Percentiles rank a stretch among this genome's conserved stretches.
Conservation (phyloP, 208 protist species). For the Leishmania tropica region DNA sequence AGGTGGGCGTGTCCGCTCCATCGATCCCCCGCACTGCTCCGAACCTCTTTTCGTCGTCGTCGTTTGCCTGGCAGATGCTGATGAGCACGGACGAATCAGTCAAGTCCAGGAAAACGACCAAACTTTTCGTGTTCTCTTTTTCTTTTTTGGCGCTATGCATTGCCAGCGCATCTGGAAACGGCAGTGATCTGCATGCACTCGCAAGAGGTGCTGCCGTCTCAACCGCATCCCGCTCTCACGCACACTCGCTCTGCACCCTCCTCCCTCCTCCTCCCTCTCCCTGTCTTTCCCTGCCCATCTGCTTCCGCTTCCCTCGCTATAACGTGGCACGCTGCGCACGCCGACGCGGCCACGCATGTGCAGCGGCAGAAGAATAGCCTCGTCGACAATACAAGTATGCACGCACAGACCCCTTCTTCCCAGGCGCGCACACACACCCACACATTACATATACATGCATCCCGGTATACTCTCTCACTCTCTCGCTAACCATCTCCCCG, state of each 20-base stretch:
- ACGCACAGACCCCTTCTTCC: not conserved
- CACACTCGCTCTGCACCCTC: not conserved
- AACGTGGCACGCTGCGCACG: not conserved
- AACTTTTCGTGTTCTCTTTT: not conserved
- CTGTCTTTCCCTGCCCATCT: not conserved
- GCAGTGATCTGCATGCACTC: not conserved
- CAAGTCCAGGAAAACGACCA: not conserved
- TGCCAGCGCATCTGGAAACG: not conserved
- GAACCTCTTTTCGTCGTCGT: not conserved
- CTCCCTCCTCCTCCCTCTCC: not conserved
- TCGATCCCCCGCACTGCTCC: not conserved
- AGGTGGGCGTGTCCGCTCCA: not conserved
- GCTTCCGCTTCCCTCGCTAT: not conserved
- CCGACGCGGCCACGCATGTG: too few relatives aligned
- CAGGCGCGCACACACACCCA: not conserved
- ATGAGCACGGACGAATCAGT: not conserved
- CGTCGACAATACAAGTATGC: not conserved
- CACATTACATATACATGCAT: slow-evolving; percentile 1
- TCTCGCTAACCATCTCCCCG: not conserved
- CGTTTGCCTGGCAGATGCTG: not conserved
- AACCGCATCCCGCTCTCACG: not conserved
- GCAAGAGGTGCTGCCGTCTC: not conserved
- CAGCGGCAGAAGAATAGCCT: not conserved
- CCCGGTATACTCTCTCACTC: not conserved
- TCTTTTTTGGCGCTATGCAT: not conserved